These are phyloP conservation scores for Cadophora malorum DNA, from an alignment of 2,329 filamentous ascomycete species.

Conservation along the genomic window DNA sequence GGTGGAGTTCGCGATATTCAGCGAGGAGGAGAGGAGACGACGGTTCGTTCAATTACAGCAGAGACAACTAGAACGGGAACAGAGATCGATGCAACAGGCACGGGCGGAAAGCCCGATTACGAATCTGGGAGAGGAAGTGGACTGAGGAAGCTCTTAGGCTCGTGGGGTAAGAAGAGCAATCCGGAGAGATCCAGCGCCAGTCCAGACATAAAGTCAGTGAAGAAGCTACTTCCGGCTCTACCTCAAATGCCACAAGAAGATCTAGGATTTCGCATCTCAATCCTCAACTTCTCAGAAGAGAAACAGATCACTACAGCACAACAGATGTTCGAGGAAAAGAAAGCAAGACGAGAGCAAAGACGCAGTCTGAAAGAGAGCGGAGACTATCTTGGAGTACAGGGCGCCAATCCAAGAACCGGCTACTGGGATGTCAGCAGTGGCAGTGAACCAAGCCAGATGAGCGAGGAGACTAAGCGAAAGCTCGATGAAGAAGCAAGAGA, in stretches of 20 bases:
- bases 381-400: constrained; percentile 65
- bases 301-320: constrained; percentile 42
- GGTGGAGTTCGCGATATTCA: neutral
- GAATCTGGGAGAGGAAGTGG: constrained; percentile 1
- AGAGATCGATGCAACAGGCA: neutral
- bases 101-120: neutral
- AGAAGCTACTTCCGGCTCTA: constrained; percentile 10
- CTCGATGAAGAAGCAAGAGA: constrained; percentile 38
- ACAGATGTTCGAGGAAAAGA: constrained; percentile 33
- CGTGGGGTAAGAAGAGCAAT: constrained; percentile 16
- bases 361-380: constrained; percentile 59
- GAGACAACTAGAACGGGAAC: neutral
- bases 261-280: constrained; percentile 9
- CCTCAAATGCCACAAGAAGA: constrained; percentile 7
- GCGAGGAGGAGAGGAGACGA: constrained; percentile 6
- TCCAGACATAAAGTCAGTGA: neutral
- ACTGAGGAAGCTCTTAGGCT: constrained; percentile 13
- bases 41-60: neutral
- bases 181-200: neutral
- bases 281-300: constrained; percentile 31
- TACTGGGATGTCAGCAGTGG: constrained; percentile 53
- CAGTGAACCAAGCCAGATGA: constrained; percentile 34
- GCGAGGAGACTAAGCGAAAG: constrained; percentile 45
- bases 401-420: constrained; percentile 63
- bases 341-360: constrained; percentile 47